Evolutionary conservation across 208 protist genomes (phyloP).

Genomic region (Phytomonas sp.): DNA sequence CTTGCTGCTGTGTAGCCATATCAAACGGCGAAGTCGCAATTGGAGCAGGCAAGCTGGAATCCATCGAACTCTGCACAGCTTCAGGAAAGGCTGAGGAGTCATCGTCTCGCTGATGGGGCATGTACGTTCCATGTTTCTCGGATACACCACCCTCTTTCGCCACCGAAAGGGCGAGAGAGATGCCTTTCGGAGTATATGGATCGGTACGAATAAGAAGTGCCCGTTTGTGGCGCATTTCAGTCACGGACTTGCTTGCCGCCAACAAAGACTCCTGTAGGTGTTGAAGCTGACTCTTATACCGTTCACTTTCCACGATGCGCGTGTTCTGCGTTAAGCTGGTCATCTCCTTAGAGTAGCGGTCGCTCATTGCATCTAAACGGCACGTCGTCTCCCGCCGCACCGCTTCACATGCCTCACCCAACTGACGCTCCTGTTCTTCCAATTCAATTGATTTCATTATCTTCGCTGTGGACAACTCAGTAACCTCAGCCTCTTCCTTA

Average conservation of each 20-base stretch:
- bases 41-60: neutral
- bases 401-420: conserved; percentile 6
- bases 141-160: neutral
- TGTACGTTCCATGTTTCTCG: neutral
- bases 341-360: neutral
- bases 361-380: neutral
- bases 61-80: neutral
- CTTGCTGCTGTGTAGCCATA: neutral
- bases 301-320: neutral
- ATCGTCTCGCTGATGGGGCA: neutral
- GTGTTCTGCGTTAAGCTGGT: neutral
- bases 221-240: neutral
- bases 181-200: neutral
- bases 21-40: neutral
- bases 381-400: neutral
- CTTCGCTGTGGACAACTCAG: conserved; percentile 7
- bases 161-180: neutral
- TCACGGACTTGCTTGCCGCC: neutral
- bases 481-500: neutral
- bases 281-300: neutral
- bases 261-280: neutral
- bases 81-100: neutral
- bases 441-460: conserved; percentile 45
- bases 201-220: neutral
- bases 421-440: conserved; percentile 18